Evolutionary conservation across 768 basidiomycete genomes (phyloP), one percentile per base, ranked within the genome.

Genomic region (Guyanaporus albipodus): DNA sequence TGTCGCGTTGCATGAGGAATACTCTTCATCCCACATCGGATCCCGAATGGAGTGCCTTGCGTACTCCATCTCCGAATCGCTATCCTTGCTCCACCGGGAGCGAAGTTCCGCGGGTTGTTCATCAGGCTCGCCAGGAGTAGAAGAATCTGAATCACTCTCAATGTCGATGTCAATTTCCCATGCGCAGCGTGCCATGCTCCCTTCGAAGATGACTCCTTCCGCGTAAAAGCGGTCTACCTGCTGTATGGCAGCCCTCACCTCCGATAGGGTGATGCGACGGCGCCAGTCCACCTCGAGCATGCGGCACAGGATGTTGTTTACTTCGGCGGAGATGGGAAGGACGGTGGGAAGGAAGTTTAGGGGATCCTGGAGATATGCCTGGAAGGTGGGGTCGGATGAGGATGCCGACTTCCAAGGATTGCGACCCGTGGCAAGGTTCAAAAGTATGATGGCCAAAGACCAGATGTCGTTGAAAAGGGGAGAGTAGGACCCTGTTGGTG

Each of bases 341-440:
- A 90, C 86, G 40, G 79, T 79, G 21, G 83, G 84, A n/a, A 98
- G 79, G 73, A 95, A 95, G 52, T 80, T 76, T 12, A 62, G 51
- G 27, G 88, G 87, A 54, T 90, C 80, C 53, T 78, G 80, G 46
- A 89, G 75, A 67, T 90, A 99, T 1, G 87, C 86, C 56, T 85
- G 80, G 75, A 93, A 99, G 4, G 91, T 93, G 51, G 87, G 84
- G 67, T 98, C 95, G 33, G 82, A 74, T 1, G 70, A 62, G 4
- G 80, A 84, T 4, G 95, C 93, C 19, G 89, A 86, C 65, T 88
- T 88, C 95, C 95, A 98, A 4, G 95, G 95, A 59, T 97, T 97
- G 26, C 95, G 81, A 5, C 92, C 91, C 19, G 91, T 96, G 22
- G 88, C 83, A 36, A 99, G 81, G 67, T 99, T 99, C 62, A 98